Evolutionary conservation across 805 yeast species (phyloP), one percentile per base, ranked within the genome.

Genomic region (Alloascoidea hylecoeti): DNA sequence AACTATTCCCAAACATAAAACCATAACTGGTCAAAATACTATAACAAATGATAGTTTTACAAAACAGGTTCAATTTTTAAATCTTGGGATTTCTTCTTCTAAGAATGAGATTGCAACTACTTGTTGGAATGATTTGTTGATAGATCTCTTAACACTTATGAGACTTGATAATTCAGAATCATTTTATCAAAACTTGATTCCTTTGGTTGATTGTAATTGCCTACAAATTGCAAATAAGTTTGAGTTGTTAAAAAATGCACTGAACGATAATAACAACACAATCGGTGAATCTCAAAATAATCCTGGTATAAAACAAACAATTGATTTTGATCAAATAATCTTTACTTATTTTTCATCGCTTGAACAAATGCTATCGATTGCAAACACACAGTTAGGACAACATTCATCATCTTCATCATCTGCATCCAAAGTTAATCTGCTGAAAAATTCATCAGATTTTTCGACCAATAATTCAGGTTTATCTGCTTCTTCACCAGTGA

Each of bases 341-440:
- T 51, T 66, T 41, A 35, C 53, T 66, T 36, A 56, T 68, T 35
- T 58, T 40, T 56, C 66, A 12, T 88, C 89, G 0, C 50, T 84
- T 16, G 88, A 84, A 48, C 79, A 75, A 38, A 54, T 85, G 6
- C 51, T 85, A 28, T 63, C 68, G 2, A 58, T 68, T 1, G 66
- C 81, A 5, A 84, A 80, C 50, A 66, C 72, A n/a, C 44, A 41
- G 43, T 46, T 44, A 35, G 39, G 37, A 40, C 44, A 43, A 23
- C 53, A 40, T 35, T 46, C 42, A 37, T 33, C 42, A n/a, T 40
- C 36, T 28, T 41, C 23, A 37, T 15, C 23, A 34, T 16, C n/a
- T n/a, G n/a, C n/a, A n/a, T n/a, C n/a, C n/a, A n/a, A n/a, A n/a
- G n/a, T n/a, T n/a, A n/a, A n/a, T n/a, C n/a, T n/a, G n/a, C n/a